Conservation (phyloP, 1,284 basidiomycete genomes). For the Phellopilus nigrolimitatus region DNA sequence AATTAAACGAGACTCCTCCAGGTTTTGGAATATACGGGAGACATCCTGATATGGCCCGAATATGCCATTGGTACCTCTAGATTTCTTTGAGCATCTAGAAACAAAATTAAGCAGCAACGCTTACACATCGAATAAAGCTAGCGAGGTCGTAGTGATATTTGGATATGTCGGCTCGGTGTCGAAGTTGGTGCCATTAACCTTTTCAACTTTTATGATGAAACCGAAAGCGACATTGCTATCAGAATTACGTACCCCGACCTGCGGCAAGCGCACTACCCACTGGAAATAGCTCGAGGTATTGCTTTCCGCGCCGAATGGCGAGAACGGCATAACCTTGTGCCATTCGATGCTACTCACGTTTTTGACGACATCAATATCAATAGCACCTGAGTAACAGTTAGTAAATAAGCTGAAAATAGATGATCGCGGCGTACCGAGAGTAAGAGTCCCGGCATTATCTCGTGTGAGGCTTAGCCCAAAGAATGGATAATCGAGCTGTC, state of each 20-base stretch:
- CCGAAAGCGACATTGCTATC: not conserved
- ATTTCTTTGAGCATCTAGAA: too few species aligned
- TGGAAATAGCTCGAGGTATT: conserved; percentile 72
- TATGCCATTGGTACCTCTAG: conserved; percentile 71
- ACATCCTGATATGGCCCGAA: conserved; percentile 82
- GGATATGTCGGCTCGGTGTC: conserved; percentile 66
- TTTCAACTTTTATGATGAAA: conserved; percentile 15
- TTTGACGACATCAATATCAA: conserved; percentile 62
- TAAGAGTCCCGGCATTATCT: conserved; percentile 54
- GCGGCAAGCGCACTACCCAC: conserved; percentile 68
- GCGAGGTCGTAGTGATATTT: conserved; percentile 48
- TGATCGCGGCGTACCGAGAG: conserved; percentile 57
- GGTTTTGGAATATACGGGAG: conserved; percentile 55
- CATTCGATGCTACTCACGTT: conserved; percentile 58
- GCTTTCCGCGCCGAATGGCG: conserved; percentile 50
- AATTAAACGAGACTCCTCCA: conserved; percentile 69
- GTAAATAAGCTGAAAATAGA: not conserved
- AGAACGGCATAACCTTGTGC: conserved; percentile 70
- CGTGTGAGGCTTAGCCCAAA: conserved; percentile 63
- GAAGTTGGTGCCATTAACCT: conserved; percentile 61
- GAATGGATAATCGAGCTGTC: conserved; percentile 63
- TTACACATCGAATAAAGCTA: conserved; percentile 76
- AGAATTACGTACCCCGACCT: conserved; percentile 46
- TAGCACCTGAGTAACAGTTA: conserved; percentile 45
- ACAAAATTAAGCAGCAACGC: conserved; percentile 26